Evolutionary conservation across 352 stramenopile genomes (phyloP).

Genomic region (Phytophthora agathidicida): DNA sequence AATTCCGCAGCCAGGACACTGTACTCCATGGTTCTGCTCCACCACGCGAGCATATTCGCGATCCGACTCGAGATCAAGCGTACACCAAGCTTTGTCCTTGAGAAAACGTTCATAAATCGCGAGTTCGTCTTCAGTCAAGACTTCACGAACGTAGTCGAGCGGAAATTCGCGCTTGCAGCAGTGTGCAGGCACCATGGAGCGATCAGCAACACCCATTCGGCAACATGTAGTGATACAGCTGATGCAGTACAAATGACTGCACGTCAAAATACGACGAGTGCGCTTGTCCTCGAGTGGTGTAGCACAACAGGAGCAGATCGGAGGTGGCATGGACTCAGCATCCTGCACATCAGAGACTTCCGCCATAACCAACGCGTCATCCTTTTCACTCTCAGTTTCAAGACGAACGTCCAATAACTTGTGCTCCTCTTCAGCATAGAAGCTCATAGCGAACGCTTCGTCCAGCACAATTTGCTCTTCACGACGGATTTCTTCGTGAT

Average conservation of each 20-base stretch:
- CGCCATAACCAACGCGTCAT: slow-evolving; percentile 17
- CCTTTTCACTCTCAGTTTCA: slow-evolving; percentile 23
- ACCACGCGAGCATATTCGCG: slow-evolving; percentile 61
- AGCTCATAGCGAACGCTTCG: slow-evolving; percentile 48
- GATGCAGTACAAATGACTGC: slow-evolving; percentile 68
- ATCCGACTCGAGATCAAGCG: slow-evolving; percentile 58
- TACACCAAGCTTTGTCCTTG: slow-evolving; percentile 53
- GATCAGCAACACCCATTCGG: slow-evolving; percentile 59
- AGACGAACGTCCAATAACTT: slow-evolving; percentile 33
- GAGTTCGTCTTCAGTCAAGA: slow-evolving; percentile 36
- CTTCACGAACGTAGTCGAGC: slow-evolving; percentile 60
- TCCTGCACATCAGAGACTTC: slow-evolving; percentile 9
- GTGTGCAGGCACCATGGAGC: slow-evolving; percentile 62
- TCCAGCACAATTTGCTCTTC: slow-evolving; percentile 45
- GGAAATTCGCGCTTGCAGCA: slow-evolving; percentile 81
- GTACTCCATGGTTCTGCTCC: slow-evolving; percentile 34
- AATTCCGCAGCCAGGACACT: slow-evolving; percentile 75
- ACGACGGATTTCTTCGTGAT: slow-evolving; percentile 44
- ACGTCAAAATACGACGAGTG: slow-evolving; percentile 44
- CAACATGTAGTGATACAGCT: slow-evolving; percentile 58
- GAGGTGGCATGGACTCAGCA: slow-evolving; percentile 42
- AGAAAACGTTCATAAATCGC: slow-evolving; percentile 60
- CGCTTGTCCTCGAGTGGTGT: slow-evolving; percentile 12
- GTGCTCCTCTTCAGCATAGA: slow-evolving; percentile 46
- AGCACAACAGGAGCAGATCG: slow-evolving; percentile 49